Conservation (phyloP, 371 early-diverging fungal genomes). For the Mortierella sp. region DNA sequence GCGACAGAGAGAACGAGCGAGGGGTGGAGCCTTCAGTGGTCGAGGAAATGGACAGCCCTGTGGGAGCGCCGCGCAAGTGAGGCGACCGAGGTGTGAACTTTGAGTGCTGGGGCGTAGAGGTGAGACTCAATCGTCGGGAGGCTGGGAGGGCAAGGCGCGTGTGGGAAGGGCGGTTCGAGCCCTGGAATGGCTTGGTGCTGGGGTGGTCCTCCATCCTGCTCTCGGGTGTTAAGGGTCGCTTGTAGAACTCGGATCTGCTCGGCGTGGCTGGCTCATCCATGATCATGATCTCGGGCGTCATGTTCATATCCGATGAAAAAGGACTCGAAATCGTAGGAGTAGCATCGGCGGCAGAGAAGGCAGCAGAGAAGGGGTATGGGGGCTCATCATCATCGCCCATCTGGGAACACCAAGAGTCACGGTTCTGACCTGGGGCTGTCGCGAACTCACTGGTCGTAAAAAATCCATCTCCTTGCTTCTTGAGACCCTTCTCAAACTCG, state of each 20-base stretch:
- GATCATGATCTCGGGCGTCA: not conserved
- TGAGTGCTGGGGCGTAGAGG: constrained; percentile 4
- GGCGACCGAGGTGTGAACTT: constrained; percentile 4
- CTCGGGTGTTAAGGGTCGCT: constrained; percentile 40
- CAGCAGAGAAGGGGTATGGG: constrained; percentile 45
- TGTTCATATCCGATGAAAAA: not conserved
- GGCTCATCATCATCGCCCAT: constrained; percentile 45
- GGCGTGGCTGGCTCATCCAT: constrained; percentile 28
- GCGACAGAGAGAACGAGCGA: constrained; percentile 5
- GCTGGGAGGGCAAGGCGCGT: constrained; percentile 7
- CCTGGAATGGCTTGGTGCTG: constrained; percentile 46
- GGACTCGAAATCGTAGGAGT: not conserved
- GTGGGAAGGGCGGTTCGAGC: constrained; percentile 21
- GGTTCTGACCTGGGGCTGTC: constrained; percentile 4
- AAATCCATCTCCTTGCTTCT: constrained; percentile 20
- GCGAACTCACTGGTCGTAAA: not conserved
- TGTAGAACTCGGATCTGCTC: constrained; percentile 36
- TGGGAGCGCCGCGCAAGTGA: not conserved
- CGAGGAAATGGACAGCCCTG: constrained; percentile 4
- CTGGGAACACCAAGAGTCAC: constrained; percentile 42
- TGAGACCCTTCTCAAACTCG: constrained; percentile 74
- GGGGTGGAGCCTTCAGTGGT: not conserved
- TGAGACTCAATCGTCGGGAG: not conserved
- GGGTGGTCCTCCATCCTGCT: constrained; percentile 26
- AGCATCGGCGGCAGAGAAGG: constrained; percentile 22